These are phyloP conservation scores for Candida nonsorbophila DNA, from an alignment of 805 yeast species.

Conservation along the genomic window DNA sequence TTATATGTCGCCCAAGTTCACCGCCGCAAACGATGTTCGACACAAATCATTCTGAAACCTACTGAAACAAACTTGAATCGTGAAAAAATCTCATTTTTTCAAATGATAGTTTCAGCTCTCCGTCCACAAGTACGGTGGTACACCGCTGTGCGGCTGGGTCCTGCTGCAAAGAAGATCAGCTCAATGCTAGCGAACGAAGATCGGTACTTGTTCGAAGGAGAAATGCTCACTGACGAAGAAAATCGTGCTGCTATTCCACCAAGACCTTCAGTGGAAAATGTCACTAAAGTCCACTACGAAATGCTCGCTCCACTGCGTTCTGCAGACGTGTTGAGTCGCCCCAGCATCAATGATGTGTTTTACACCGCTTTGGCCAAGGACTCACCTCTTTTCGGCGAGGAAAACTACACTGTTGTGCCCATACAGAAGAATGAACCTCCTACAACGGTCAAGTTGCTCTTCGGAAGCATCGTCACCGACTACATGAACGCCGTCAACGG, in stretches of 20 bases:
- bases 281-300: constrained; percentile 16
- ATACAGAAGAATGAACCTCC: constrained; percentile 8
- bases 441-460: constrained; percentile 16
- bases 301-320: constrained; percentile 28
- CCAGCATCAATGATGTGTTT: constrained; percentile 23
- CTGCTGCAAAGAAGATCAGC: too few relatives aligned
- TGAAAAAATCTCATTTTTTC: too few relatives aligned
- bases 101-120: too few relatives aligned
- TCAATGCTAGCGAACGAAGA: constrained; percentile 26
- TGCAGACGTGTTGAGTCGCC: constrained; percentile 27
- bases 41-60: too few relatives aligned
- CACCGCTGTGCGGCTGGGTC: too few relatives aligned
- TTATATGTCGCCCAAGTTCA: too few relatives aligned
- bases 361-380: constrained; percentile 22
- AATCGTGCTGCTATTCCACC: constrained; percentile 30
- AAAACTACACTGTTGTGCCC: constrained; percentile 15
- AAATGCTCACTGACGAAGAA: constrained; percentile 21
- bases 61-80: too few relatives aligned
- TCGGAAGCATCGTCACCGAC: constrained; percentile 18
- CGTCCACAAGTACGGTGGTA: too few relatives aligned
- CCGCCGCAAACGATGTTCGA: too few relatives aligned
- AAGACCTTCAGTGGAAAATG: constrained; percentile 12
- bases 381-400: constrained; percentile 23
- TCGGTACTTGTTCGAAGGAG: constrained; percentile 20
- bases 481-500: constrained; percentile 26